Evolutionary conservation across 1,284 basidiomycete species (phyloP).

Genomic region (Cryptococcus sp.): DNA sequence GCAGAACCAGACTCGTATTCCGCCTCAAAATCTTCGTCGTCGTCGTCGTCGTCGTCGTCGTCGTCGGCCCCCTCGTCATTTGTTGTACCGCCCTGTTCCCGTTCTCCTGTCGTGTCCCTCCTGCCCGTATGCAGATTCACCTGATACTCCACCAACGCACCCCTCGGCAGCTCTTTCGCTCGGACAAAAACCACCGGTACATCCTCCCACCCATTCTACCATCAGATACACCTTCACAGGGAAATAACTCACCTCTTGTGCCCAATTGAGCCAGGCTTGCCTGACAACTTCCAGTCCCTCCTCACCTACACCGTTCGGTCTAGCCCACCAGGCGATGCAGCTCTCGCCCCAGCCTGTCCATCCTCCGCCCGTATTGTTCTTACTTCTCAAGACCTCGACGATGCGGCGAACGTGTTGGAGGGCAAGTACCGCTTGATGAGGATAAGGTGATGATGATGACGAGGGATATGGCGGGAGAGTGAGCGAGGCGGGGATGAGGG

Average conservation of each 20-base stretch:
- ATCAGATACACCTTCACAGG: not conserved
- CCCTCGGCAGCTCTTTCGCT: constrained; percentile 68
- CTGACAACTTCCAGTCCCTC: constrained; percentile 50
- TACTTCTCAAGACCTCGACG: constrained; percentile 53
- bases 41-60: constrained; percentile 14
- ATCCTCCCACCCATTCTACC: constrained; percentile 23
- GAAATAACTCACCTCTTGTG: constrained; percentile 16
- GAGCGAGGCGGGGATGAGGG: constrained; percentile 70
- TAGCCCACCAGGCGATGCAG: constrained; percentile 61
- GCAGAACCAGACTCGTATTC: constrained; percentile 1
- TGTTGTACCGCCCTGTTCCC: not conserved
- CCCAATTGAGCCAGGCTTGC: constrained; percentile 46
- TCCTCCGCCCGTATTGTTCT: constrained; percentile 53
- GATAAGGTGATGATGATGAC: constrained; percentile 19
- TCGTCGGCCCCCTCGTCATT: not conserved
- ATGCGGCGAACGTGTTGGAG: constrained; percentile 77
- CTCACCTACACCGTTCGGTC: constrained; percentile 14
- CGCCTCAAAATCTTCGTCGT: constrained; percentile 18
- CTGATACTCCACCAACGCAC: constrained; percentile 56
- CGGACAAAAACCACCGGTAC: constrained; percentile 61
- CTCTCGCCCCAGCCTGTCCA: constrained; percentile 61
- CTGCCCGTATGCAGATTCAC: constrained; percentile 45
- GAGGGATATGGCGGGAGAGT: constrained; percentile 56
- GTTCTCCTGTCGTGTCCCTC: not conserved
- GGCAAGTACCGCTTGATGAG: constrained; percentile 56